These are phyloP conservation scores for Schrenkiella parvula DNA, from an alignment of 345 rosid genomes.

Conservation along the genomic window DNA sequence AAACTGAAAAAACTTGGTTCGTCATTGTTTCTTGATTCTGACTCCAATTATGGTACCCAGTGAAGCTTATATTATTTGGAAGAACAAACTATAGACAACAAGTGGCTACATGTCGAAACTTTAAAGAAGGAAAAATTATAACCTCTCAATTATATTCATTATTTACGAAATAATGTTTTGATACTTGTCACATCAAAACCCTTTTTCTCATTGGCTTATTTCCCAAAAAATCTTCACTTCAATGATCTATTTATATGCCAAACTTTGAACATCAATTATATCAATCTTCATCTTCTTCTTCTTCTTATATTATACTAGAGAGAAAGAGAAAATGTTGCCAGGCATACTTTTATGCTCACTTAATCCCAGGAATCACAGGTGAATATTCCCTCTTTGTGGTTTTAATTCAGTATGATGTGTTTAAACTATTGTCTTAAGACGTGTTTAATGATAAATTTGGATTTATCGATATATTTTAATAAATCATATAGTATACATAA, in stretches of 20 bases:
- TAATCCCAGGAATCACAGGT: constrained; percentile 47
- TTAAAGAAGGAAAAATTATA: neutral
- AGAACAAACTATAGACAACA: constrained; percentile 22
- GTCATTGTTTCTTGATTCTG: neutral
- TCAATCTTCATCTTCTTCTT: constrained; percentile 1
- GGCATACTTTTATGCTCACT: constrained; percentile 51
- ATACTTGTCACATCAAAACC: constrained; percentile 30
- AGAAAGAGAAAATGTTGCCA: constrained; percentile 40
- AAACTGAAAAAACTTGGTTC: neutral
- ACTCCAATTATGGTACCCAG: neutral
- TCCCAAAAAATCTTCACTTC: neutral
- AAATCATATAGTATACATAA: neutral
- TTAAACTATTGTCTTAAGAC: neutral
- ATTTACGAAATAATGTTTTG: constrained; percentile 21
- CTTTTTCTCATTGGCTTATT: constrained; percentile 11
- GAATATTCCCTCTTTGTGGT: neutral
- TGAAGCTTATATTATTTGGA: neutral
- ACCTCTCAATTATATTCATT: constrained; percentile 1
- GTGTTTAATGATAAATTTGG: neutral
- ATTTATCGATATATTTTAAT: neutral
- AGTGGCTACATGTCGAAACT: constrained; percentile 20
- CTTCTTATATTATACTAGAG: neutral
- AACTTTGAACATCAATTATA: constrained; percentile 5
- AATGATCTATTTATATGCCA: constrained; percentile 10
- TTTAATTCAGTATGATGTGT: neutral